A percentile compares a stretch with the other conserved stretches of the same genome.
Evolutionary conservation across 225 moss, liverwort and hornwort species (phyloP).

Genomic region (Marchantia polymorpha): DNA sequence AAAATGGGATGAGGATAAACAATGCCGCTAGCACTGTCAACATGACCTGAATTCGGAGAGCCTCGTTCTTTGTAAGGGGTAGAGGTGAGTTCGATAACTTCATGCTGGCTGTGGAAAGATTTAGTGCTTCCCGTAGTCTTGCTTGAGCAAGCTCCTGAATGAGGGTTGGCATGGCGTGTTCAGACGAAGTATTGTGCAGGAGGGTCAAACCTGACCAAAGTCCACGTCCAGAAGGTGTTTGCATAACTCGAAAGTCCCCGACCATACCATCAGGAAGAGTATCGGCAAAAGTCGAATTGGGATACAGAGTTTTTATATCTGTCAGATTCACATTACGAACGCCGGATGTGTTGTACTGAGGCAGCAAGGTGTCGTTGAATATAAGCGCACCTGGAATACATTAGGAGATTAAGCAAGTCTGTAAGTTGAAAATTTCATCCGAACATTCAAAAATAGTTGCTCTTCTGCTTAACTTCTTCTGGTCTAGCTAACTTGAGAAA

Average conservation of each 20-base stretch:
- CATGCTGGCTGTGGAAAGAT: slow-evolving; percentile 54
- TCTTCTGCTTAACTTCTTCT: not conserved
- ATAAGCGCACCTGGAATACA: slow-evolving; percentile 73
- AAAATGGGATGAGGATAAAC: slow-evolving; percentile 92
- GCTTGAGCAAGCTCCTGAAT: slow-evolving; percentile 84
- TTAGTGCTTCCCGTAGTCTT: slow-evolving; percentile 57
- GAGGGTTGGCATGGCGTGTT: slow-evolving; percentile 77
- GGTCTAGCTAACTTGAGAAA: not conserved
- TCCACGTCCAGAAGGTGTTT: slow-evolving; percentile 62
- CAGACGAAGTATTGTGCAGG: slow-evolving; percentile 81
- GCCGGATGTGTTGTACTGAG: slow-evolving; percentile 58
- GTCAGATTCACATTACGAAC: slow-evolving; percentile 55
- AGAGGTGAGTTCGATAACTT: slow-evolving; percentile 66
- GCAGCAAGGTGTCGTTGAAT: slow-evolving; percentile 85
- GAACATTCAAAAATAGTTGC: not conserved
- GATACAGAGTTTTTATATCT: slow-evolving; percentile 45
- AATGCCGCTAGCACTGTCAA: slow-evolving; percentile 84
- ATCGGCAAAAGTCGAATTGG: slow-evolving; percentile 36
- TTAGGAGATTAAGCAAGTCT: not conserved
- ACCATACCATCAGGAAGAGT: slow-evolving; percentile 35
- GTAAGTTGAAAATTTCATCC: not conserved
- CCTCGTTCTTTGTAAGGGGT: slow-evolving; percentile 80
- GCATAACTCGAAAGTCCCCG: slow-evolving; percentile 39
- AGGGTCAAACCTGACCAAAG: slow-evolving; percentile 63
- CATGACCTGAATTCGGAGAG: slow-evolving; percentile 65